Evolutionary conservation across 495 filamentous ascomycete species (phyloP).

Genomic region (Xylaria curta): DNA sequence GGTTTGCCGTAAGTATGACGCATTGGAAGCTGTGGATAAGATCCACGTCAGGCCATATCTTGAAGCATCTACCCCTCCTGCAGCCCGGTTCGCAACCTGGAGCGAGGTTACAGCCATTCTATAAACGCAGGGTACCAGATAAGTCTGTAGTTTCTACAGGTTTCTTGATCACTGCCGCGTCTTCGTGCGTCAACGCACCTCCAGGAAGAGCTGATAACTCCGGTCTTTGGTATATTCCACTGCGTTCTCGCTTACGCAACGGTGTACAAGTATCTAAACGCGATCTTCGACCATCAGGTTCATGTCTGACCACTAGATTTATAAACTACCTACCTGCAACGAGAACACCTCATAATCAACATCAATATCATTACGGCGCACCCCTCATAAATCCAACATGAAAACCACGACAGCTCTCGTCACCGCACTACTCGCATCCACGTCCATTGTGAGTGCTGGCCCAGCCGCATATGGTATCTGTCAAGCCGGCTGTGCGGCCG

Average conservation of each 20-base stretch:
- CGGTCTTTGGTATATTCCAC: background rate
- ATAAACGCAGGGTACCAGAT: background rate
- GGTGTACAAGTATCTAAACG: background rate
- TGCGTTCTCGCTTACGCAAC: background rate
- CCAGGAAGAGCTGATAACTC: background rate
- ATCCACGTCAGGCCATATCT: background rate
- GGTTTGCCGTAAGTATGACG: background rate
- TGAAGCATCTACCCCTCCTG: background rate
- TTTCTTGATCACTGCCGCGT: background rate
- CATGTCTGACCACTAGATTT: background rate
- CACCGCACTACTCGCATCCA: conserved; percentile 13
- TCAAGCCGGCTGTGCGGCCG: conserved; percentile 55
- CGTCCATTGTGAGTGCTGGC: conserved; percentile 37
- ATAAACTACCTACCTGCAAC: background rate
- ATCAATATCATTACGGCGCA: background rate
- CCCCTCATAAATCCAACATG: conserved; percentile 10
- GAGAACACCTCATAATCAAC: background rate
- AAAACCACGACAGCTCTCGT: conserved; percentile 16
- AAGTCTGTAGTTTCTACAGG: background rate
- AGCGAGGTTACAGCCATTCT: background rate
- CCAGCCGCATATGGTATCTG: conserved; percentile 54
- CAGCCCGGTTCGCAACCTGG: background rate
- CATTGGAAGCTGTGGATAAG: background rate
- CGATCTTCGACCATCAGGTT: background rate
- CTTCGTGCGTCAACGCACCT: background rate